These are phyloP conservation scores for Beauveria asiatica DNA, from an alignment of 2,329 filamentous ascomycete species.

Conservation along the genomic window DNA sequence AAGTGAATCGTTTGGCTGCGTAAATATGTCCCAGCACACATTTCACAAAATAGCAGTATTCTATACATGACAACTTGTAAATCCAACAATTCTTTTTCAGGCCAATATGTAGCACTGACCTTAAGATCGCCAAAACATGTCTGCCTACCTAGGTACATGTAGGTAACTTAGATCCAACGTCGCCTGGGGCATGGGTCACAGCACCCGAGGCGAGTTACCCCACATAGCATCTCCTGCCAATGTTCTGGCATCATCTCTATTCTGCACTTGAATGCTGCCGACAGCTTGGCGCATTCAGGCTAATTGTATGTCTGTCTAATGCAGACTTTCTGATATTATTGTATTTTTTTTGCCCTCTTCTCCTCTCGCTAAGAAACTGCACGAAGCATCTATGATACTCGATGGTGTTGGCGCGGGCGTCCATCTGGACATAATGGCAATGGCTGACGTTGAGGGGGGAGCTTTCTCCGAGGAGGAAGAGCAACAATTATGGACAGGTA, in stretches of 20 bases:
- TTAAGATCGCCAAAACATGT: not conserved
- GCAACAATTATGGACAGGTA: constrained; percentile 85
- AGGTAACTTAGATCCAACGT: not conserved
- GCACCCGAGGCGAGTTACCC: constrained; percentile 6
- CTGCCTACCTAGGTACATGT: not conserved
- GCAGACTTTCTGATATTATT: not conserved
- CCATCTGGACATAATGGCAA: constrained; percentile 27
- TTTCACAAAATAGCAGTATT: not conserved
- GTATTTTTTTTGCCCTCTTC: not conserved
- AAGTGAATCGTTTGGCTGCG: not conserved
- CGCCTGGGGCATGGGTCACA: constrained; percentile 5
- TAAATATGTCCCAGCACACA: not conserved
- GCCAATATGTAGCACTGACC: not conserved
- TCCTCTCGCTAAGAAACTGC: not conserved
- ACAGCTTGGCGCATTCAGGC: not conserved
- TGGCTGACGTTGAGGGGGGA: constrained; percentile 53
- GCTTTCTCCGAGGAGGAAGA: constrained; percentile 65
- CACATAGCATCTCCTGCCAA: constrained; percentile 1
- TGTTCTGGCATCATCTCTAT: not conserved
- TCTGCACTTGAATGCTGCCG: not conserved
- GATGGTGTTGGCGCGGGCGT: constrained; percentile 25
- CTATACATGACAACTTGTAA: not conserved
- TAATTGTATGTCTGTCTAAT: not conserved
- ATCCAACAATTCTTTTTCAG: not conserved
- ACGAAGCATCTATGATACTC: constrained; percentile 15